phyloP scores from a whole-genome alignment of 2,329 filamentous ascomycete species.

The Fusarium bulbicola region DNA sequence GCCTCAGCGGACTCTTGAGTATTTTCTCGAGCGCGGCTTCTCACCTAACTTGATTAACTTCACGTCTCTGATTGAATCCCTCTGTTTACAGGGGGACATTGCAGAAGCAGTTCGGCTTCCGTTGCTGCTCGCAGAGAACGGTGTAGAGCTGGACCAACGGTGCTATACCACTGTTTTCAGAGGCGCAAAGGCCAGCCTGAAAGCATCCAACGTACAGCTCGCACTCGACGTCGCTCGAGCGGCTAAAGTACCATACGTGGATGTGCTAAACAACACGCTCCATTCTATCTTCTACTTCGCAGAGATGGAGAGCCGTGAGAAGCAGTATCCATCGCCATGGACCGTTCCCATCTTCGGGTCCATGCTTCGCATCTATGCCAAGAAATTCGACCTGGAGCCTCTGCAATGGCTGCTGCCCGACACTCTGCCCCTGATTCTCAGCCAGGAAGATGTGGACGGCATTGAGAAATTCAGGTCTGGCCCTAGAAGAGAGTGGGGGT shows the following conservation, averaged over 20 bases:
- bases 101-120: constrained; percentile 49
- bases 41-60: constrained; percentile 70
- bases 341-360: constrained; percentile 53
- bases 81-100: constrained; percentile 62
- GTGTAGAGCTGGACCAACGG: constrained; percentile 69
- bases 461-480: constrained; percentile 37
- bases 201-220: constrained; percentile 60
- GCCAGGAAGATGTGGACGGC: constrained; percentile 31
- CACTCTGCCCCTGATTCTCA: constrained; percentile 45
- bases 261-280: constrained; percentile 53
- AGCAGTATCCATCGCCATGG: constrained; percentile 44
- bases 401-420: constrained; percentile 54
- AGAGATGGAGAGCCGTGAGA: constrained; percentile 50
- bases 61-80: constrained; percentile 75
- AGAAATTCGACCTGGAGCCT: constrained; percentile 57
- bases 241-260: constrained; percentile 53
- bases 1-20: constrained; percentile 45
- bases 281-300: constrained; percentile 60
- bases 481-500: constrained; percentile 42
- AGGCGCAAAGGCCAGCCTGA: constrained; percentile 68
- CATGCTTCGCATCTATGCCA: constrained; percentile 60
- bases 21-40: constrained; percentile 68
- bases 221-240: constrained; percentile 55
- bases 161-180: constrained; percentile 77
- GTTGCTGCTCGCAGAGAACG: constrained; percentile 49